Percentiles rank a stretch among this genome's conserved stretches.
These are phyloP conservation scores for Rhodotorula kratochvilovae DNA, from an alignment of 768 basidiomycete genomes.

Conservation along the genomic window DNA sequence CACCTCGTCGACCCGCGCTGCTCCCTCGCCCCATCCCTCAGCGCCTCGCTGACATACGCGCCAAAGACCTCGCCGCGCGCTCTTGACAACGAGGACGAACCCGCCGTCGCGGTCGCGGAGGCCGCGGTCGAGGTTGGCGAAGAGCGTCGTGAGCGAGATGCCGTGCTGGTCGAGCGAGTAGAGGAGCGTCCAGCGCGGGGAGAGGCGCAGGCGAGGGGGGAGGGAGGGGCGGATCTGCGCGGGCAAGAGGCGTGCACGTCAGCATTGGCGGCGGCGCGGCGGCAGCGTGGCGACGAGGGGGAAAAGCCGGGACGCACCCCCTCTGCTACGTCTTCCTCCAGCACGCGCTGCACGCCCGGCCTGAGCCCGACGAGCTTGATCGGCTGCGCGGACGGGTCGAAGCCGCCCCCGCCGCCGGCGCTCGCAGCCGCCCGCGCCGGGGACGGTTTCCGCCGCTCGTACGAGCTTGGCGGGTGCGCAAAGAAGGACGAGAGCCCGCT, in stretches of 20 bases:
- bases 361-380: slow-evolving; percentile 25
- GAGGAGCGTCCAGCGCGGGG: slow-evolving; percentile 67
- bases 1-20: slow-evolving; percentile 50
- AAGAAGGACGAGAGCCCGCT: neutral
- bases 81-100: slow-evolving; percentile 61
- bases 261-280: too few species aligned
- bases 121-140: slow-evolving; percentile 49
- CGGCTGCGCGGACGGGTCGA: slow-evolving; percentile 32
- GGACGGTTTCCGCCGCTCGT: neutral
- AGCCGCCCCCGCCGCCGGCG: neutral
- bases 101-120: slow-evolving; percentile 50
- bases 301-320: slow-evolving; percentile 21
- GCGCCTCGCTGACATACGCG: slow-evolving; percentile 72
- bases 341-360: slow-evolving; percentile 17
- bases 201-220: slow-evolving; percentile 68
- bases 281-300: neutral
- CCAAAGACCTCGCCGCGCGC: slow-evolving; percentile 69
- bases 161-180: slow-evolving; percentile 95
- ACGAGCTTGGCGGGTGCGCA: neutral
- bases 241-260: neutral
- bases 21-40: slow-evolving; percentile 56
- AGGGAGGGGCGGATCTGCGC: slow-evolving; percentile 66
- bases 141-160: slow-evolving; percentile 83
- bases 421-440: neutral
- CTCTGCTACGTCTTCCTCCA: slow-evolving; percentile 34